These are phyloP conservation scores for Bipolaris oryzae DNA, from an alignment of 2,329 filamentous ascomycete genomes.

Conservation along the genomic window DNA sequence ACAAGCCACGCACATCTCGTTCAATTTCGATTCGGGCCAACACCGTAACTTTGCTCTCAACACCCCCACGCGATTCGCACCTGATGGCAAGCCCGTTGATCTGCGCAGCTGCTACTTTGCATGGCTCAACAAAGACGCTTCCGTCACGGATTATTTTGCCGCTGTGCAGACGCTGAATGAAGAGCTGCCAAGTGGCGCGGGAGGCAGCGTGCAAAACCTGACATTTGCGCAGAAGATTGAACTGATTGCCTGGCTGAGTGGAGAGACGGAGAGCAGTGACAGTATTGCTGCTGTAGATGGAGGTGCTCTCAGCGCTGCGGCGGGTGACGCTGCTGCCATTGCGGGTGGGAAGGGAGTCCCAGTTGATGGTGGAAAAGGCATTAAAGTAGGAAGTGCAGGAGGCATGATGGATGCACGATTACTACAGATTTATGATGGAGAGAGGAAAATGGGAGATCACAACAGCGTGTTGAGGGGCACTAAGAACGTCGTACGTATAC, in stretches of 20 bases:
- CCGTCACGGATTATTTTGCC: conserved; percentile 89
- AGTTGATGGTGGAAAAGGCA: conserved; percentile 42
- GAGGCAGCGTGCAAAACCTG: conserved; percentile 79
- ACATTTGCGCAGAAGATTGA: conserved; percentile 91
- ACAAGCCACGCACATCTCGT: conserved; percentile 61
- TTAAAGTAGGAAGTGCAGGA: conserved; percentile 42
- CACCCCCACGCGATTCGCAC: conserved; percentile 82
- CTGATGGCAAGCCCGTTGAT: conserved; percentile 71
- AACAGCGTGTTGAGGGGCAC: conserved; percentile 86
- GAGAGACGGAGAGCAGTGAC: conserved; percentile 79
- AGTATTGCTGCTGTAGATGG: conserved; percentile 85
- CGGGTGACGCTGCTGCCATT: conserved; percentile 59
- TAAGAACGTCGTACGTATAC: conserved; percentile 76
- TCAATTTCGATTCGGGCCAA: conserved; percentile 64
- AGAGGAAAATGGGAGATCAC: conserved; percentile 89
- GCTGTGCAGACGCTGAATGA: conserved; percentile 81
- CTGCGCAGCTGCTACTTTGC: conserved; percentile 95
- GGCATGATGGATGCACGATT: conserved; percentile 74
- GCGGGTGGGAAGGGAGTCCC: conserved; percentile 56
- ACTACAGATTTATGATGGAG: conserved; percentile 86
- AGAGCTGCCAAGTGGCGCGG: conserved; percentile 66
- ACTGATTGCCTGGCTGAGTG: conserved; percentile 90
- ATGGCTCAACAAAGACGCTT: conserved; percentile 90
- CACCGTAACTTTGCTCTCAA: conserved; percentile 71
- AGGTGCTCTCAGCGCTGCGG: conserved; percentile 56